phyloP scores from a whole-genome alignment of 169 alveolate species.

The Plasmodium chabaudi region DNA sequence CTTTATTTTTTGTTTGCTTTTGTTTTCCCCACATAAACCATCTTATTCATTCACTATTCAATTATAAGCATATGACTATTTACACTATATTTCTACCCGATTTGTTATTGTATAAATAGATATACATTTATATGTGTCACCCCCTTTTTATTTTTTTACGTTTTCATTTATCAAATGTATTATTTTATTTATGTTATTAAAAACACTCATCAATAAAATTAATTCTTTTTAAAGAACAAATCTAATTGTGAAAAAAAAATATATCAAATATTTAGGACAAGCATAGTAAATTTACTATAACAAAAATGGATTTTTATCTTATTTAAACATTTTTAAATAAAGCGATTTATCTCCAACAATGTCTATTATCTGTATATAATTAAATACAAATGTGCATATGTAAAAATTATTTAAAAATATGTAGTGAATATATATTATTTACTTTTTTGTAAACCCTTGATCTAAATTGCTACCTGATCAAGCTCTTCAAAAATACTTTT shows the following conservation, averaged over 20 bases:
- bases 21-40: no score
- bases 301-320: conserved; percentile 9
- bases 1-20: no score
- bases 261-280: background rate
- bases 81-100: no score
- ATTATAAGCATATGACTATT: no score
- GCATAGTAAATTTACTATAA: no score
- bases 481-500: conserved; percentile 72
- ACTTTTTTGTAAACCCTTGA: background rate
- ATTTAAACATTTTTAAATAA: conserved; percentile 45
- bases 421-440: background rate
- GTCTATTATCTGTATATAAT: conserved; percentile 32
- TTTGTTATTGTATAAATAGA: no score
- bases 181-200: background rate
- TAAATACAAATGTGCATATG: conserved; percentile 9
- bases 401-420: background rate
- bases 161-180: background rate
- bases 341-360: conserved; percentile 38
- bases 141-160: background rate
- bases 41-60: no score
- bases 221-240: background rate
- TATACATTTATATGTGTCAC: no score
- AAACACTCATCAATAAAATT: background rate
- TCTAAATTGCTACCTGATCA: conserved; percentile 36
- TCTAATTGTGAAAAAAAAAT: background rate